These are phyloP conservation scores for Nasturtium officinale DNA, from an alignment of 345 rosid species.

Conservation along the genomic window DNA sequence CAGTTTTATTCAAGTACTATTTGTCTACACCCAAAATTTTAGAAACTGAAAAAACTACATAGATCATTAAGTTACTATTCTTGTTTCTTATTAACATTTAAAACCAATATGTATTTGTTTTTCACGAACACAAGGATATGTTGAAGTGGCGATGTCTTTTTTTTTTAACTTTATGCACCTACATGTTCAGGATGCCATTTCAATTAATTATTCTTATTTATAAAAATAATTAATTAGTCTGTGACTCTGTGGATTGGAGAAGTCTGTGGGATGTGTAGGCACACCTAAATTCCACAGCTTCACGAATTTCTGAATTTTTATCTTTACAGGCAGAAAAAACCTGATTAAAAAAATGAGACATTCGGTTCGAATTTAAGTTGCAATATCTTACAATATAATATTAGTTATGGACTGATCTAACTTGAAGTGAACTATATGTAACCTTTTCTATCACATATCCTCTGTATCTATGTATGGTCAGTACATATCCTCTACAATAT, in stretches of 20 bases:
- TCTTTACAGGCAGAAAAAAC: not conserved
- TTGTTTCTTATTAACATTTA: not conserved
- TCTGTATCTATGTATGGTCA: too few relatives aligned
- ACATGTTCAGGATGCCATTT: not conserved
- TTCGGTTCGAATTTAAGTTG: not conserved
- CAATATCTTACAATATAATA: too few relatives aligned
- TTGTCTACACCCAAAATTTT: too few relatives aligned
- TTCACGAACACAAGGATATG: slow-evolving; percentile 12
- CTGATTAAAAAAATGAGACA: not conserved
- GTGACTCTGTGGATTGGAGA: slow-evolving; percentile 33
- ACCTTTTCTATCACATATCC: too few relatives aligned
- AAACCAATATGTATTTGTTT: not conserved
- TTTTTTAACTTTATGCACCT: not conserved
- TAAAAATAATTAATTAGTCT: slow-evolving; percentile 8
- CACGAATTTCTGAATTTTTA: not conserved
- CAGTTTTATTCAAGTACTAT: not conserved
- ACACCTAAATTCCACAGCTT: slow-evolving; percentile 36
- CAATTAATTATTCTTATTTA: not conserved
- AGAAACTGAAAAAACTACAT: not conserved
- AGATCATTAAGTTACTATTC: not conserved
- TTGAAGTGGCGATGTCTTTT: slow-evolving; percentile 21
- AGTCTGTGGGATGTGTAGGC: slow-evolving; percentile 49
- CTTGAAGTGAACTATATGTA: too few relatives aligned
- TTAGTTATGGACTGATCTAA: too few relatives aligned
- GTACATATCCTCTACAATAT: too few relatives aligned